Evolutionary conservation across 179 eudicot genomes (phyloP).

Genomic region (Gypsophila paniculata): DNA sequence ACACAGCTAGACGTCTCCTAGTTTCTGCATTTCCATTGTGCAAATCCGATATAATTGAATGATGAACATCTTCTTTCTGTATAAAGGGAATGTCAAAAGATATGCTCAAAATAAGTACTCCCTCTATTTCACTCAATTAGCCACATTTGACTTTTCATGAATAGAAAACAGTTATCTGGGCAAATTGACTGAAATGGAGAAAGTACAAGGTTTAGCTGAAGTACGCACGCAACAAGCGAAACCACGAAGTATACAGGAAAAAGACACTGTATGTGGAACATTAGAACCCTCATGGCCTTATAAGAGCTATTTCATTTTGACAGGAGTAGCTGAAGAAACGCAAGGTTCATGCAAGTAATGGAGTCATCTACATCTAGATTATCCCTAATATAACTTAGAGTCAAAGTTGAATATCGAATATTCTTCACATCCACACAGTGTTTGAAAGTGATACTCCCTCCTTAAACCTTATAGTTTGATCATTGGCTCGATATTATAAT

Average conservation of each 20-base stretch:
- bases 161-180: no score
- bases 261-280: no score
- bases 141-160: no score
- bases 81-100: conserved; percentile 18
- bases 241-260: no score
- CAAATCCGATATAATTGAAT: conserved; percentile 96
- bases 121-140: no score
- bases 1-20: conserved; percentile 96
- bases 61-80: conserved; percentile 99
- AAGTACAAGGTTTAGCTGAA: background rate
- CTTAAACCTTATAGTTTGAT: background rate
- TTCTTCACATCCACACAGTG: background rate
- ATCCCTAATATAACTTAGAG: background rate
- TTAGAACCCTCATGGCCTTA: background rate
- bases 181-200: no score
- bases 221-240: background rate
- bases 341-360: background rate
- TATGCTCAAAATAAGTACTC: background rate
- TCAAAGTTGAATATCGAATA: background rate
- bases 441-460: background rate
- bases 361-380: background rate
- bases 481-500: background rate
- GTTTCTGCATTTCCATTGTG: conserved; percentile 99
- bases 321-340: background rate
- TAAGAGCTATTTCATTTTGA: background rate